Percentiles rank a stretch among this genome's conserved stretches.
Evolutionary conservation across 1,139 yeast species (phyloP).

Genomic region (Blastobotrys capitulatus): DNA sequence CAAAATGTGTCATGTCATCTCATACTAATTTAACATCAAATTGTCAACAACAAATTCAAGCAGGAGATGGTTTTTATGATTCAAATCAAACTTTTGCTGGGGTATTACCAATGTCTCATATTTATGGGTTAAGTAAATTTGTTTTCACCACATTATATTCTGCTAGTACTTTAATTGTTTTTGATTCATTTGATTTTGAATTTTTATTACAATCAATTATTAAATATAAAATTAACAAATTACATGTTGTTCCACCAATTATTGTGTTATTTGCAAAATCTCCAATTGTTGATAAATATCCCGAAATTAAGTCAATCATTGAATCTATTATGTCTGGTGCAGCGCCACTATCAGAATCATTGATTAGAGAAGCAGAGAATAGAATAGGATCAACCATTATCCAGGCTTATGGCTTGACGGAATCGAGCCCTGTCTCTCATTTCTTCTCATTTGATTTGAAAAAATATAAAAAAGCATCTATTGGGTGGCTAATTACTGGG

Average conservation of each 20-base stretch:
- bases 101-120: conserved; percentile 37
- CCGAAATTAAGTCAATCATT: conserved; percentile 21
- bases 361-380: conserved; percentile 20
- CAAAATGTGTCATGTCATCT: conserved; percentile 65
- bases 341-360: conserved; percentile 34
- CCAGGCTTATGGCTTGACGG: conserved; percentile 79
- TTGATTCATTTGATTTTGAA: conserved; percentile 32
- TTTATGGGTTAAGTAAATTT: conserved; percentile 32
- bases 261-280: conserved; percentile 35
- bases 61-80: conserved; percentile 11
- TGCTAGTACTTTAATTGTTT: conserved; percentile 29
- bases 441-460: conserved; percentile 16
- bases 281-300: conserved; percentile 32
- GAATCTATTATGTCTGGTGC: conserved; percentile 33
- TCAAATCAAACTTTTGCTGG: conserved; percentile 16
- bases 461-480: conserved; percentile 31
- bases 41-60: conserved; percentile 20
- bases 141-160: conserved; percentile 23
- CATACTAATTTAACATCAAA: conserved; percentile 41
- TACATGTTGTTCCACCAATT: conserved; percentile 38
- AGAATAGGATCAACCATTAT: conserved; percentile 15
- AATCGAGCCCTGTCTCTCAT: conserved; percentile 34
- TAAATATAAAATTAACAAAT: conserved; percentile 26
- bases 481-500: conserved; percentile 45
- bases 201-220: conserved; percentile 25